phyloP scores from a whole-genome alignment of 148 eudicot species.

The Simmondsia chinensis region DNA sequence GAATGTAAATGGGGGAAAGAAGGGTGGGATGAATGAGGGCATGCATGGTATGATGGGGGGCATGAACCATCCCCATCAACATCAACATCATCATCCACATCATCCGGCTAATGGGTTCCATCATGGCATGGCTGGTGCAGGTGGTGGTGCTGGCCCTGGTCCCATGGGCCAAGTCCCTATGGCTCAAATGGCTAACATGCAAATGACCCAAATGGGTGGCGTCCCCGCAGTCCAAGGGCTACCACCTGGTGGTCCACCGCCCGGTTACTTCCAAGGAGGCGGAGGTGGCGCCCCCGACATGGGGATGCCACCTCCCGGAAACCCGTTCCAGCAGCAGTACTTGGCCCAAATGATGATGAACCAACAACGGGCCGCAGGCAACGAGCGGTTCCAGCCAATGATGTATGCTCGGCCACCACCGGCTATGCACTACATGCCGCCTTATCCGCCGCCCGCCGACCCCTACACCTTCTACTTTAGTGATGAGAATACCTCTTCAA shows the following conservation, averaged over 20 bases:
- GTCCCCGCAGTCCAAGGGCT: slow-evolving; percentile 65
- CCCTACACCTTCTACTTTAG: slow-evolving; percentile 57
- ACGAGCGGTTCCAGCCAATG: slow-evolving; percentile 91
- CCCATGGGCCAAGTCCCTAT: slow-evolving; percentile 38
- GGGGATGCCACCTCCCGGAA: slow-evolving; percentile 39
- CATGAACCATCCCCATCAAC: too few relatives aligned
- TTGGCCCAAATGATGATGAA: slow-evolving; percentile 86
- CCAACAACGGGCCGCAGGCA: slow-evolving; percentile 70
- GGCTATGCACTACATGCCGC: slow-evolving; percentile 62
- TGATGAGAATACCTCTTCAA: slow-evolving; percentile 74
- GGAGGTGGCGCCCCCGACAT: slow-evolving; percentile 41
- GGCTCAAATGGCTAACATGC: slow-evolving; percentile 58
- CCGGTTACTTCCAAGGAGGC: slow-evolving; percentile 37
- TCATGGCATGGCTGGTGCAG: slow-evolving; percentile 20
- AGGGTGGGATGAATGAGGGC: slow-evolving; percentile 39
- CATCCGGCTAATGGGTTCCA: too few relatives aligned
- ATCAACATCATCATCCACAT: too few relatives aligned
- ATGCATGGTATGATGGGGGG: slow-evolving; percentile 42
- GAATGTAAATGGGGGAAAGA: slow-evolving; percentile 24
- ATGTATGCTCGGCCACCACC: slow-evolving; percentile 87
- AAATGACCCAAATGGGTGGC: slow-evolving; percentile 54
- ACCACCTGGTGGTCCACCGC: slow-evolving; percentile 37
- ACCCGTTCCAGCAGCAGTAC: slow-evolving; percentile 69
- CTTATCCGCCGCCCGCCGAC: slow-evolving; percentile 50
- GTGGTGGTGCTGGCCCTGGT: slow-evolving; percentile 29